Base-by-base conservation (phyloP, 371 early-diverging fungal species). In the Actinomortierella wolfii region DNA sequence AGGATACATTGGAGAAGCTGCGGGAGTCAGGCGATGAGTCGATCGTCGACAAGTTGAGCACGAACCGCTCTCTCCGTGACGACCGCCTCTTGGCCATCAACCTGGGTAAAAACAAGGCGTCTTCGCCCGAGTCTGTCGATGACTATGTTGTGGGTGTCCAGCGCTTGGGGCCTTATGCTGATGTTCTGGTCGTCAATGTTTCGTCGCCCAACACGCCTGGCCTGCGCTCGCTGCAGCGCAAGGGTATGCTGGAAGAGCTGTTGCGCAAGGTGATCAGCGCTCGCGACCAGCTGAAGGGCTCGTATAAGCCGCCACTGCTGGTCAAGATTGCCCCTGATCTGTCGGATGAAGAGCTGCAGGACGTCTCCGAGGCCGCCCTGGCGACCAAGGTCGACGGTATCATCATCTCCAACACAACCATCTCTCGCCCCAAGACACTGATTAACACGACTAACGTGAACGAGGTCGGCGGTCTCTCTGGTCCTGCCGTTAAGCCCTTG, bases 311-410 rank as follows among this genome's bases (percentile, higher is more conserved):
- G 42, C 91, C 94, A 7, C 57, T 94, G 34, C 74, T 92, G 52
- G 87, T 94, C 50, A 94, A 94, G 81, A 89, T 94, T 59, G 90
- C 92, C 7, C 94, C 94, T 5, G 95, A 94, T 77, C 73, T 91
- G 61, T 70, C 76, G 24, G 79, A 77, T 48, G 82, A 80, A 39
- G 92, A 94, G 73, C 73, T 92, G 21, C 64, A 81, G 29, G 86
- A 92, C 55, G 86, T 94, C 56, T 88, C 94, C 0, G 80, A 81
- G 48, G 86, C 87, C 2, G 88, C 87, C 3, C 29, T 82, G 48
- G 77, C 85, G 18, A 80, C 80, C 55, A 77, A 84, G 13, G 78
- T 94, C 40, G 93, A 94, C 70, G 95, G 93, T 52, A 83, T 94
- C 49, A 92, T 94, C 59, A 82, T 93, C 39, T 79, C 87, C 56